Base-by-base conservation (phyloP, 2,329 filamentous ascomycete genomes). In the Dissoconium aciculare region DNA sequence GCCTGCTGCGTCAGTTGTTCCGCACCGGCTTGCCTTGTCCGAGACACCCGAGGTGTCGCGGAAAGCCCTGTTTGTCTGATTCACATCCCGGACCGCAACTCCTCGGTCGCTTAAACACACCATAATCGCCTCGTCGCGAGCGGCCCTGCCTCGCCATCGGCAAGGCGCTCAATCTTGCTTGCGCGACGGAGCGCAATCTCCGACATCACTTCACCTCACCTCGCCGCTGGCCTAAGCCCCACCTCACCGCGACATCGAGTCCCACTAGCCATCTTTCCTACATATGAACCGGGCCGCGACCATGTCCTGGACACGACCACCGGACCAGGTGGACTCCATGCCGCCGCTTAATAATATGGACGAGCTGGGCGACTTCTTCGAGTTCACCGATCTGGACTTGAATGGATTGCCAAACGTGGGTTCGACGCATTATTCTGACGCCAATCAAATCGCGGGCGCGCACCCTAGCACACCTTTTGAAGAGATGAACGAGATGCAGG, bases 311-410 rank as follows among this genome's bases (percentile, higher is more conserved):
- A 47, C 55, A 27, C 51, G 45, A 36, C 43, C 46, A 15, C 32
- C 44, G 17, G 56, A 59, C 35, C 52, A 51, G 14, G 52, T 58
- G 37, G 56, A 59, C 33, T 42, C 51, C 36, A 58, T 62, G 57
- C 53, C 54, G 36, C 43, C 51, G 21, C 45, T 54, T 36, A 40
- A 33, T 19, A 50, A 56, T 16, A 51, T 62, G 21, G 56, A 62
- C 37, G 58, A 62, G 34, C 56, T 63, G 32, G 51, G 48, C 34
- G 56, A 54, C 35, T 50, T 63, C 27, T 55, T 63, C 42, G 56
- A 62, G 30, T 52, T 55, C 26, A 49, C 47, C 25, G 49, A 54
- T 31, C 49, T 54, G 27, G 49, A 54, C 32, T 41, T 53, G 24
- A 45, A 45, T 31, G 40, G 38, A 30, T 41, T 51, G 17, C 28